A percentile compares a stretch with the other conserved stretches of the same genome.
Conservation (phyloP, 495 filamentous ascomycete species). For the Penicillium nucicola region DNA sequence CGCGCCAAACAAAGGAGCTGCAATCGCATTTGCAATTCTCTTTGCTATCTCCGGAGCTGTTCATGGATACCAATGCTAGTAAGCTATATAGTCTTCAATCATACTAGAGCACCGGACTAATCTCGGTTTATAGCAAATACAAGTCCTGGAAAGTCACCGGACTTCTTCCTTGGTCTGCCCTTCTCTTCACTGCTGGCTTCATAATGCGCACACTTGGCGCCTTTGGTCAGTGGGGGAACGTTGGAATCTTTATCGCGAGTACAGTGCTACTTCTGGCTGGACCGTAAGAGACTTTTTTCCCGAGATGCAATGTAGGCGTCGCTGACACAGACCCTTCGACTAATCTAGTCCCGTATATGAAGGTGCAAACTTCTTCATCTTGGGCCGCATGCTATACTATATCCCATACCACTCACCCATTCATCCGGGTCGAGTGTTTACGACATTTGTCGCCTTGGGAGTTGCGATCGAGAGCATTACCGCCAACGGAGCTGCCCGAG, state of each 20-base stretch:
- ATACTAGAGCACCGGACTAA: neutral
- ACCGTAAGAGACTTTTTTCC: constrained; percentile 49
- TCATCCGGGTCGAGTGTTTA: constrained; percentile 71
- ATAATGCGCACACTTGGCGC: constrained; percentile 54
- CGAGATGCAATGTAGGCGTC: neutral
- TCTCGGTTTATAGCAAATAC: constrained; percentile 31
- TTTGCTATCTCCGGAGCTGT: constrained; percentile 56
- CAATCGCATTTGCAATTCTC: constrained; percentile 63
- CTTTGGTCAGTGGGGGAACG: constrained; percentile 53
- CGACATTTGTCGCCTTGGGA: constrained; percentile 69
- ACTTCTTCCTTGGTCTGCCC: constrained; percentile 49
- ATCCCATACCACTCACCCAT: constrained; percentile 74
- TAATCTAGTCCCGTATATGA: constrained; percentile 63
- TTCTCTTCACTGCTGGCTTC: constrained; percentile 57
- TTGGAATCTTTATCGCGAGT: constrained; percentile 57
- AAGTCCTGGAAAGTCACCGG: constrained; percentile 52
- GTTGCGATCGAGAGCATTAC: constrained; percentile 63
- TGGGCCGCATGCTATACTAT: constrained; percentile 76
- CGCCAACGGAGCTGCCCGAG: constrained; percentile 60
- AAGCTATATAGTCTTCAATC: neutral
- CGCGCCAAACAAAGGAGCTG: constrained; percentile 70
- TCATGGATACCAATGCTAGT: constrained; percentile 66
- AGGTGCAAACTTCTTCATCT: constrained; percentile 70
- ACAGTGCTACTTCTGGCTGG: constrained; percentile 59
- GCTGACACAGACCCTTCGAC: neutral